phyloP scores from a whole-genome alignment of 441 rosid species.

The Pelargonium citronellum region DNA sequence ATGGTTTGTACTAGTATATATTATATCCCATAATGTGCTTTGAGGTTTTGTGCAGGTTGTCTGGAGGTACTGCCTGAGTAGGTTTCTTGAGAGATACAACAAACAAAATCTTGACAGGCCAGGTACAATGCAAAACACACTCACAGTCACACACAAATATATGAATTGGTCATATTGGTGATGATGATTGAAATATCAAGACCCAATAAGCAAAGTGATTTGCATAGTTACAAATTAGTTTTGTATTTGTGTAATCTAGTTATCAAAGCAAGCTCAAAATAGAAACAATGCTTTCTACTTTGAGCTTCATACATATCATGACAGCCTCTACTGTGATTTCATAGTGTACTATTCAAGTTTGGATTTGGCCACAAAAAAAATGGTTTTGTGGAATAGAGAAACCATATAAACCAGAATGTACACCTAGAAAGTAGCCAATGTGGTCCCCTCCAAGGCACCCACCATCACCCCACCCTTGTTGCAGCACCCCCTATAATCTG shows the following conservation, averaged over 20 bases:
- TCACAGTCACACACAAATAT: neutral
- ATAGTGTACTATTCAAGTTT: too few relatives aligned
- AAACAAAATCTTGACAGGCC: neutral
- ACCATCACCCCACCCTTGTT: neutral
- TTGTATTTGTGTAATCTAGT: neutral
- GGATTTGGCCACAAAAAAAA: too few relatives aligned
- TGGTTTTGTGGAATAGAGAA: neutral
- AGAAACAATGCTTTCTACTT: constrained; percentile 1
- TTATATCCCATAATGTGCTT: neutral
- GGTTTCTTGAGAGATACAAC: neutral
- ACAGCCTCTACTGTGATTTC: neutral
- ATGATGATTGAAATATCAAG: neutral
- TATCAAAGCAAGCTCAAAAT: neutral
- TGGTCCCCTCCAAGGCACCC: neutral
- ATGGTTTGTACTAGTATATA: neutral
- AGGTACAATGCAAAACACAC: too few relatives aligned
- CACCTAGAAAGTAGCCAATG: too few relatives aligned
- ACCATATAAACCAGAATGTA: neutral
- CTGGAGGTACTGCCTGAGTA: neutral
- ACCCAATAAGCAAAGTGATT: neutral
- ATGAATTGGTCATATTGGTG: neutral
- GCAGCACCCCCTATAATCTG: too few relatives aligned
- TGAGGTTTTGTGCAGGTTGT: neutral
- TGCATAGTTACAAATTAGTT: neutral
- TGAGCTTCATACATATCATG: constrained; percentile 4